Percentiles rank a stretch among this genome's conserved stretches.
These are phyloP conservation scores for Ceratobasidium sp. DNA, from an alignment of 1,284 basidiomycete genomes.

Conservation along the genomic window DNA sequence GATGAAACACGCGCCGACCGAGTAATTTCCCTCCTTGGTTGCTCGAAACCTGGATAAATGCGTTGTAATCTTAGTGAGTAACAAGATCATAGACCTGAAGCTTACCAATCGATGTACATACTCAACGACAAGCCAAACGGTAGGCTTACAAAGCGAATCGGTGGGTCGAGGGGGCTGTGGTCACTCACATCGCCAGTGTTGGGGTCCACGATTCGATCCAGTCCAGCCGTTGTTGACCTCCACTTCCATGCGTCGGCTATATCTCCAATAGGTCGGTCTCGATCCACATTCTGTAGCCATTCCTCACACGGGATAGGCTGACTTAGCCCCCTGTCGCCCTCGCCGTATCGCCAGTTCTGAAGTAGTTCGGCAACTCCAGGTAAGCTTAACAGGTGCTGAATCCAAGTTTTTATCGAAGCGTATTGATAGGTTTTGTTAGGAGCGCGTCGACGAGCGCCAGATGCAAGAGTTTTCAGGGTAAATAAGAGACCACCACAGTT, in stretches of 20 bases:
- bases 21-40: slow-evolving; percentile 29
- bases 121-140: slow-evolving; percentile 17
- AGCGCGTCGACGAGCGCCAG: neutral
- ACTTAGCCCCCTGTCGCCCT: neutral
- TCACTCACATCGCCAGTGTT: neutral
- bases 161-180: neutral
- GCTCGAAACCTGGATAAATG: slow-evolving; percentile 26
- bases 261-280: neutral
- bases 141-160: slow-evolving; percentile 20
- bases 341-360: slow-evolving; percentile 10
- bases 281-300: neutral
- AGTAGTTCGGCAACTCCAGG: slow-evolving; percentile 25
- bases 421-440: slow-evolving; percentile 2
- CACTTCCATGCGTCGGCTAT: neutral
- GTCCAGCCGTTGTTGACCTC: neutral
- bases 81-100: neutral
- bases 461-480: neutral
- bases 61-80: no score
- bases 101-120: slow-evolving; percentile 28
- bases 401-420: slow-evolving; percentile 27
- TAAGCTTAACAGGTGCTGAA: neutral
- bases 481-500: slow-evolving; percentile 5
- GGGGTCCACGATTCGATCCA: neutral
- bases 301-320: neutral
- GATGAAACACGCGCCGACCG: slow-evolving; percentile 27